A percentile compares a stretch with the other conserved stretches of the same genome.
phyloP scores from a whole-genome alignment of 768 basidiomycete species.

The Rhodocollybia butyracea region DNA sequence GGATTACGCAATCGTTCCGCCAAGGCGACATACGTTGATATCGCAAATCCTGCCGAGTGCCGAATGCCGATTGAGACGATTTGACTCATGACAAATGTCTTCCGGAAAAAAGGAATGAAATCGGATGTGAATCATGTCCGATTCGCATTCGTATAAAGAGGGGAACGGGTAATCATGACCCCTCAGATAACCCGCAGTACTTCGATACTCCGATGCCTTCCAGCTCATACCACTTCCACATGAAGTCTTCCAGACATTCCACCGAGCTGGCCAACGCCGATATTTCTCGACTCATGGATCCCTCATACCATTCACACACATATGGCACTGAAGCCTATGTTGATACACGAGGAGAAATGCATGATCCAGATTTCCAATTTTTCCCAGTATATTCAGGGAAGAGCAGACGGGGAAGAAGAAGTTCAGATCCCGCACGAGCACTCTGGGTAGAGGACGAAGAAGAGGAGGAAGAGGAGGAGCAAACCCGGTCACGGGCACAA shows the following conservation, averaged over 20 bases:
- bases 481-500: neutral
- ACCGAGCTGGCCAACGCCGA: neutral
- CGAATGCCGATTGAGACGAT: neutral
- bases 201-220: neutral
- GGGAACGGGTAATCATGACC: neutral
- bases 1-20: no score
- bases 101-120: no score
- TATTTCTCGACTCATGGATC: slow-evolving; percentile 4
- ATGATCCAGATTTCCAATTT: slow-evolving; percentile 3
- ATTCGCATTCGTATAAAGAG: neutral
- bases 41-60: no score
- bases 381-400: slow-evolving; percentile 1
- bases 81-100: slow-evolving; percentile 3
- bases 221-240: neutral
- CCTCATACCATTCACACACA: neutral
- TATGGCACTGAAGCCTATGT: neutral
- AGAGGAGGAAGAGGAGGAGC: neutral
- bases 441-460: neutral
- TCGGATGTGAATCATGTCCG: neutral
- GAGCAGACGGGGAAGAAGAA: neutral
- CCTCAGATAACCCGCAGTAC: neutral
- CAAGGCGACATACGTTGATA: no score
- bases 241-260: neutral
- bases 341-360: neutral
- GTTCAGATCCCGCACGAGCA: neutral